phyloP scores from a whole-genome alignment of 768 basidiomycete genomes.

The Podaxis carcinomalis region DNA sequence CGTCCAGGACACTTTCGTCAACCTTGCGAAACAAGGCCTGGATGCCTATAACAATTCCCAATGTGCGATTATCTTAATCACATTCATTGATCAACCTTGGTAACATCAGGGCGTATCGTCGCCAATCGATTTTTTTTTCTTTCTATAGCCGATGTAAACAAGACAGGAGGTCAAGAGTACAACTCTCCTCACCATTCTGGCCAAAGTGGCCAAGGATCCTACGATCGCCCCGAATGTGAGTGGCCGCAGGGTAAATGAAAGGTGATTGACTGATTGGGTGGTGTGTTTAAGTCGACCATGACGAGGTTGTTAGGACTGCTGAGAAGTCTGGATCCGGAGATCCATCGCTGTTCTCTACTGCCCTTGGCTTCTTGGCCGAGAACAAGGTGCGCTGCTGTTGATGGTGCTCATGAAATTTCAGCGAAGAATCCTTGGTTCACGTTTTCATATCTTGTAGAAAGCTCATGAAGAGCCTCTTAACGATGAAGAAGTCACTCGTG shows the following conservation, averaged over 20 bases:
- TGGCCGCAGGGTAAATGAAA: not conserved
- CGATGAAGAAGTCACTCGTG: constrained; percentile 55
- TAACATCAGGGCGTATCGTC: constrained; percentile 13
- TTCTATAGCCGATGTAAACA: constrained; percentile 35
- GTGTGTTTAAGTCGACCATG: constrained; percentile 10
- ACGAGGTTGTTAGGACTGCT: constrained; percentile 57
- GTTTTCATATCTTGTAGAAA: constrained; percentile 25
- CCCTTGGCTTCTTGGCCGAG: constrained; percentile 45
- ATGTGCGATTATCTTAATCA: constrained; percentile 24
- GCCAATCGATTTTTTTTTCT: constrained; percentile 13
- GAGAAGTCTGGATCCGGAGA: constrained; percentile 52
- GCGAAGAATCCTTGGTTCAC: not conserved
- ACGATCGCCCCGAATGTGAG: constrained; percentile 28
- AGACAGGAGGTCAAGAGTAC: constrained; percentile 64
- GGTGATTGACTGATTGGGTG: not conserved
- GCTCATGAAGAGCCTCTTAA: constrained; percentile 59
- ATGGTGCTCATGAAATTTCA: not conserved
- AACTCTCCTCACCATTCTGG: constrained; percentile 50
- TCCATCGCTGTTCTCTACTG: constrained; percentile 50
- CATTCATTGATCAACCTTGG: not conserved
- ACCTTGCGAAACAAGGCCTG: constrained; percentile 65
- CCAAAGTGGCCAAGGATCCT: constrained; percentile 17
- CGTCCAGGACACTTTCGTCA: constrained; percentile 17
- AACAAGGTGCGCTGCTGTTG: constrained; percentile 37
- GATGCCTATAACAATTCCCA: constrained; percentile 50